Base-by-base conservation (phyloP, 2,329 filamentous ascomycete species). In the Talaromyces amestolkiae region DNA sequence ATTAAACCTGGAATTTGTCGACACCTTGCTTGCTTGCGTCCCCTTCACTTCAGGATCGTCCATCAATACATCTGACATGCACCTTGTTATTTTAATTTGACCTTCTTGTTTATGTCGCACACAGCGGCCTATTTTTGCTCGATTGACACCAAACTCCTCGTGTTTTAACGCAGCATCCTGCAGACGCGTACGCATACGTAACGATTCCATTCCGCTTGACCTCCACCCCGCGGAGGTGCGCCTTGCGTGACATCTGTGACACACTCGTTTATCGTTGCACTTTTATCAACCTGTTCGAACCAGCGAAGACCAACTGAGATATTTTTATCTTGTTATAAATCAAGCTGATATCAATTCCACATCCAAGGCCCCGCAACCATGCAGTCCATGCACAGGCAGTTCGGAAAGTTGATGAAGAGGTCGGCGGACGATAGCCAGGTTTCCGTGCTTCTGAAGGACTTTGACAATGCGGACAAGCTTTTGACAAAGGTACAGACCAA, bases 381-480 rank as follows among this genome's bases (percentile, higher is more conserved):
- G 78, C 73, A 77, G 70, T 71, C 72, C 65, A 85, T 95, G 79
- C 88, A 93, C 74, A 84, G 91, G 69, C 87, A 89, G 73, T 89
- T 93, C 70, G 91, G 90, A 67, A 89, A 86, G 77, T 86, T 93
- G 74, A 84, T 87, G 78, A 87, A 86, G 73, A 85, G 88, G 68
- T 87, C 88, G 27, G 90, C 89, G 65, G 90, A 95, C 77, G 89
- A 92, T 74, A 89, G 89, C 69, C 89, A 92, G 73, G 88, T 94
- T 54, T 88, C 89, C 11, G 84, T 89, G 53, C 82, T 95, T 63
- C 80, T 96, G 65, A 89, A 87, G 71, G 91, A 95, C 73, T 95
- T 93, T 74, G 89, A 92, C 70, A 89, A 93, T 76, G 90, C 89
- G 31, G 90, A 95, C 76, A 86, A 86, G 70, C 85, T 93, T 74